Conservation (phyloP, 2,329 filamentous ascomycete genomes). For the Sarocladiaceae sp. region DNA sequence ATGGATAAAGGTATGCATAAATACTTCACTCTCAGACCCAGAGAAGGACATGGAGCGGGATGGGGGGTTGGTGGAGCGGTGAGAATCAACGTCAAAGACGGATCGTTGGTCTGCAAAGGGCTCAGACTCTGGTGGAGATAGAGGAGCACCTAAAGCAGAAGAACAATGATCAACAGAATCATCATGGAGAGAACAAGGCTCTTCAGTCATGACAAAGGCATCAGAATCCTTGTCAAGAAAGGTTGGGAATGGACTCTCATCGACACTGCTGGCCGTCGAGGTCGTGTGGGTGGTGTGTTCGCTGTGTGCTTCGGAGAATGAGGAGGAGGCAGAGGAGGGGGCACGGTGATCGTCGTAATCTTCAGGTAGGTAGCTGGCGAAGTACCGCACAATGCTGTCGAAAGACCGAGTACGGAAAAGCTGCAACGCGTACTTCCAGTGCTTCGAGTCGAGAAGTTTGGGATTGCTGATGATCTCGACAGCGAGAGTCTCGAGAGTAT, state of each 20-base stretch:
- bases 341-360: constrained; percentile 34
- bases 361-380: constrained; percentile 53
- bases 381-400: constrained; percentile 57
- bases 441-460: constrained; percentile 51
- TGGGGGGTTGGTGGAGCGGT: constrained; percentile 32
- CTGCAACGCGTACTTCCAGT: constrained; percentile 55
- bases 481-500: constrained; percentile 52
- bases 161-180: constrained; percentile 15
- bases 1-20: constrained; percentile 27
- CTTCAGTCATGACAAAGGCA: constrained; percentile 37
- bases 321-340: constrained; percentile 31
- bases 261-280: constrained; percentile 35
- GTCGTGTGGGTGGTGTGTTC: constrained; percentile 25
- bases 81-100: constrained; percentile 19
- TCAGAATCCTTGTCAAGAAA: constrained; percentile 39
- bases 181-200: constrained; percentile 31
- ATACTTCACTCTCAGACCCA: constrained; percentile 41
- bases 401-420: constrained; percentile 56
- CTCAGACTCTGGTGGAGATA: constrained; percentile 44
- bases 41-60: constrained; percentile 50
- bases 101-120: constrained; percentile 28
- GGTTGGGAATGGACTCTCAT: constrained; percentile 29
- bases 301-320: constrained; percentile 33
- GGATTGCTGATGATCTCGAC: constrained; percentile 59
- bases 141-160: constrained; percentile 18